These are phyloP conservation scores for Rhizophagus clarus DNA, from an alignment of 192 early-diverging fungal species.

Conservation along the genomic window DNA sequence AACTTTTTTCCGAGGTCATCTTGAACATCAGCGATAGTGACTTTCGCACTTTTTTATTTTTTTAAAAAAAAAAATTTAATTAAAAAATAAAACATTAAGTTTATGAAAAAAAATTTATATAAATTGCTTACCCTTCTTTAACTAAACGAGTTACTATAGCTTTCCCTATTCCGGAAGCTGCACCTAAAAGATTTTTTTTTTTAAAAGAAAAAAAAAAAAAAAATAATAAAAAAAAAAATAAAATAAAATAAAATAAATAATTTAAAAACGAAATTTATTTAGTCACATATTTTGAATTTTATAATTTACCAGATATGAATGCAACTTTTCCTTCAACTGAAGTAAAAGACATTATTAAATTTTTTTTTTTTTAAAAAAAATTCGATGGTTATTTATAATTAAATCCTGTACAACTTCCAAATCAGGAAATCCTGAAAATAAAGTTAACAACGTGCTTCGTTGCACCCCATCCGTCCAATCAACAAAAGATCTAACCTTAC, in stretches of 20 bases:
- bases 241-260: too few species aligned
- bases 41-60: slow-evolving; percentile 52
- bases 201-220: too few species aligned
- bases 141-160: neutral
- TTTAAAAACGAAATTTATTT: neutral
- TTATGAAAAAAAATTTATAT: neutral
- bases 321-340: neutral
- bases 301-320: neutral
- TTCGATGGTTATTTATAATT: too few species aligned
- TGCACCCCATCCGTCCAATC: too few species aligned
- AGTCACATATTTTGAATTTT: too few species aligned
- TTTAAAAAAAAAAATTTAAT: too few species aligned
- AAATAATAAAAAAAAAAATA: neutral
- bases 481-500: too few species aligned
- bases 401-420: too few species aligned
- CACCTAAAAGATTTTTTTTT: neutral
- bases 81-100: too few species aligned
- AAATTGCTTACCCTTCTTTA: neutral
- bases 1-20: slow-evolving; percentile 37
- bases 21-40: slow-evolving; percentile 63
- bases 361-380: too few species aligned
- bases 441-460: too few species aligned
- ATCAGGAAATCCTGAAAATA: too few species aligned
- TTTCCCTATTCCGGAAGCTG: neutral
- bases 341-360: slow-evolving; percentile 2